Base-by-base conservation (phyloP, 345 rosid genomes). In the Salix purpurea region DNA sequence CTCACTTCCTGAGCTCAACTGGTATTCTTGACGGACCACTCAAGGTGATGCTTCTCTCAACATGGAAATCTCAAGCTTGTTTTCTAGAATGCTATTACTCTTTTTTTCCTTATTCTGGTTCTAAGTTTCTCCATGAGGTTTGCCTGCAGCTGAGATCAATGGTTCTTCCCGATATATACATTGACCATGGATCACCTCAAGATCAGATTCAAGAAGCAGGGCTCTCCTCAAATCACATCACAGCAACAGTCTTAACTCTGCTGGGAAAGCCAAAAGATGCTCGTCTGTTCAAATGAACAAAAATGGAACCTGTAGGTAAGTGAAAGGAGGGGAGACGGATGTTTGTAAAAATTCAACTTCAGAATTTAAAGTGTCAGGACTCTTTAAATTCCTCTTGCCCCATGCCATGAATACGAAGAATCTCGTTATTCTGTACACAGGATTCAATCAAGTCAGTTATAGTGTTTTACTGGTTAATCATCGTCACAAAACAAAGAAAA, bases 1-100 rank as follows among this genome's bases (percentile, higher is more conserved):
- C 90, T 3, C 98, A 94, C 44, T 94, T 86, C 87, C 85, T 92
- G 72, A 84, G 92, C 34, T 85, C 91, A 23, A 83, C 83, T 58
- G 97, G 96, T 6, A 84, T 91, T 69, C 88, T 92, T 21, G 98
- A 94, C 70, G 95, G 97, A 66, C 80, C 87, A 26, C 88, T 94
- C 54, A 94, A 94, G 92, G 96, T 87, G 84, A 62, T 61, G 65
- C 67, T 69, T 30, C 9, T 30, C 68, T 68, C 52, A 23, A 66
- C 14, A 28, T 12, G 11, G 12, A 72, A 65, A 75, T 52, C 44
- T 30, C 42, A 71, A 71, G 69, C 67, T 74, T 60, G 44, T 50
- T 70, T 32, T 71, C 30, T n/a, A 11, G 39, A 16, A 73, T 28
- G 10, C 11, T 16, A 42, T 16, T 18, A 16, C 44, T 50, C 74